Percentiles rank a stretch among this genome's conserved stretches.
phyloP scores from a whole-genome alignment of 192 early-diverging fungal genomes.

The Lunasporangiospora selenospora region DNA sequence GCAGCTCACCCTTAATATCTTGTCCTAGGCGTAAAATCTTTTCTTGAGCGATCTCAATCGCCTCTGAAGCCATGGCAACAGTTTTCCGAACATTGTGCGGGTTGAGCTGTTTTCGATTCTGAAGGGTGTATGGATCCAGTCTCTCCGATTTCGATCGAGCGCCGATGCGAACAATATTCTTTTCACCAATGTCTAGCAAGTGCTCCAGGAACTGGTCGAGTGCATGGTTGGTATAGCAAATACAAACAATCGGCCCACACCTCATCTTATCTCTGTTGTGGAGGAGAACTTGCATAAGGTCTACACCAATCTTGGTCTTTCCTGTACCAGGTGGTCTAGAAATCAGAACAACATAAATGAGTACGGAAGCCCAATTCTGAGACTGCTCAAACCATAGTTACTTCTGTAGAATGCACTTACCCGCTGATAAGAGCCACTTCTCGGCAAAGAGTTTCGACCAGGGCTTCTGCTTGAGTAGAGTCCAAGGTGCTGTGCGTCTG shows the following conservation, averaged over 20 bases:
- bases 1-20: too few relatives aligned
- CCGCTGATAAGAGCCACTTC: slow-evolving; percentile 66
- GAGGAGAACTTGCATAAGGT: slow-evolving; percentile 51
- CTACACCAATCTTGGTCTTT: slow-evolving; percentile 60
- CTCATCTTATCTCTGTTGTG: slow-evolving; percentile 27
- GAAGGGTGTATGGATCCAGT: slow-evolving; percentile 23
- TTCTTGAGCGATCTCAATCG: too few relatives aligned
- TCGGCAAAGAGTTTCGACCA: slow-evolving; percentile 52
- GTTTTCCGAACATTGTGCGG: too few relatives aligned
- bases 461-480: slow-evolving; percentile 54
- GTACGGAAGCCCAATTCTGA: background rate
- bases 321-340: slow-evolving; percentile 60
- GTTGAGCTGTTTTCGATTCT: too few relatives aligned
- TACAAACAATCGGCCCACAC: slow-evolving; percentile 53
- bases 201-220: slow-evolving; percentile 67
- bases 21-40: too few relatives aligned
- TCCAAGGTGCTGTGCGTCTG: slow-evolving; percentile 46
- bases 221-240: slow-evolving; percentile 70
- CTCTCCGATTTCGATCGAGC: slow-evolving; percentile 39
- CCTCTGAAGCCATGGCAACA: too few relatives aligned
- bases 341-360: background rate
- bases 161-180: slow-evolving; percentile 57
- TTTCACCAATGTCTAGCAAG: slow-evolving; percentile 49
- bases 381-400: background rate
- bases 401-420: slow-evolving; percentile 6